phyloP scores from a whole-genome alignment of 179 eudicot species.

The Carnegiea gigantea region DNA sequence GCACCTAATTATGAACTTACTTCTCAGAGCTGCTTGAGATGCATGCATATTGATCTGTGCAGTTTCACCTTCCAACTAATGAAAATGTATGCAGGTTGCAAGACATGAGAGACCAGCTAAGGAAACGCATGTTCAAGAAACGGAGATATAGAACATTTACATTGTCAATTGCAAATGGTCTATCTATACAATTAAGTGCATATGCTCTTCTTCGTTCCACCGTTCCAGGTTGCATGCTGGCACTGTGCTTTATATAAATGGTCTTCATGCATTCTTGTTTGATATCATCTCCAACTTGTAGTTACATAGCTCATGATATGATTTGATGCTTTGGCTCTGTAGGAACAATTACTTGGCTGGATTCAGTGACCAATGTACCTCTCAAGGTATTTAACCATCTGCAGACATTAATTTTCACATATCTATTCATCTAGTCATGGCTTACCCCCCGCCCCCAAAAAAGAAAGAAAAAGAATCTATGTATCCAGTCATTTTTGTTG shows the following conservation, averaged over 20 bases:
- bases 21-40: not conserved
- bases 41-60: conserved; percentile 13
- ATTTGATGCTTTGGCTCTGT: conserved; percentile 25
- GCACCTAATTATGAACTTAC: not conserved
- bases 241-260: not conserved
- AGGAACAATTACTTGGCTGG: conserved; percentile 92
- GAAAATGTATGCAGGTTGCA: conserved; percentile 52
- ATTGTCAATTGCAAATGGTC: conserved; percentile 63
- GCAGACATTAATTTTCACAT: not conserved
- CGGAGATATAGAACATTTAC: conserved; percentile 81
- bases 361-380: conserved; percentile 86
- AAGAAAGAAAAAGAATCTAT: no score
- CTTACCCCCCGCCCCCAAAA: no score
- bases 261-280: not conserved
- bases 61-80: conserved; percentile 2
- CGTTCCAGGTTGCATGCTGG: conserved; percentile 55
- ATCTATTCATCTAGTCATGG: not conserved
- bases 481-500: not conserved
- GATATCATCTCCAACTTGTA: not conserved
- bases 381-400: conserved; percentile 51
- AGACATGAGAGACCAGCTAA: conserved; percentile 76
- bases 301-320: conserved; percentile 6
- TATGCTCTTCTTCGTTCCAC: conserved; percentile 96
- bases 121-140: conserved; percentile 90
- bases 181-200: conserved; percentile 78